Evolutionary conservation across 2,329 filamentous ascomycete species (phyloP).

Genomic region (Alternaria sp.): DNA sequence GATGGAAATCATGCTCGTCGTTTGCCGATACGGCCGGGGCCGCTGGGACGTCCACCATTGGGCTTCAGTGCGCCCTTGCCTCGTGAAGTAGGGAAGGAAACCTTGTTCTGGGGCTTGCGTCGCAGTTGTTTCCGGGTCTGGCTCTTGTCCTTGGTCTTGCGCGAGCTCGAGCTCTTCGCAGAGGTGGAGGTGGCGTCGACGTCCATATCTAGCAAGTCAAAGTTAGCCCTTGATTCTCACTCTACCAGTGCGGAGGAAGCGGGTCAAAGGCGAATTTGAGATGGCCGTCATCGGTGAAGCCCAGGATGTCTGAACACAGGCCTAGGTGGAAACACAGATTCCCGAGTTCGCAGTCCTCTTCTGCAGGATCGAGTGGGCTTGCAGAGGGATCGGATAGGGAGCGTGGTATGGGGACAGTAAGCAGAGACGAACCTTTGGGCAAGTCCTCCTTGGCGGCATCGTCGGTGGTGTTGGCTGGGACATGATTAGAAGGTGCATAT

Average conservation of each 20-base stretch:
- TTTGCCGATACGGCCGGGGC: slow-evolving; percentile 36
- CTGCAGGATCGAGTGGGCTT: slow-evolving; percentile 12
- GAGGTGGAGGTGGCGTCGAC: slow-evolving; percentile 38
- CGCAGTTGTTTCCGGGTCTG: slow-evolving; percentile 45
- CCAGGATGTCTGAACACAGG: slow-evolving; percentile 47
- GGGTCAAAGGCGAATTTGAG: slow-evolving; percentile 48
- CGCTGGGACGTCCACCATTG: slow-evolving; percentile 21
- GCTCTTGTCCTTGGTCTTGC: slow-evolving; percentile 44
- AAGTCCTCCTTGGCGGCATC: slow-evolving; percentile 32
- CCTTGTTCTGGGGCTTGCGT: slow-evolving; percentile 48
- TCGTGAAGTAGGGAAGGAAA: slow-evolving; percentile 44
- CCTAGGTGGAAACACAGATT: slow-evolving; percentile 49
- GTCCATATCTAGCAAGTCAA: slow-evolving; percentile 47
- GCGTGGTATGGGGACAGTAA: slow-evolving; percentile 36
- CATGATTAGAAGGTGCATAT: background rate
- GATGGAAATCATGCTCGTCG: slow-evolving; percentile 27
- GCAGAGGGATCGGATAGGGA: slow-evolving; percentile 26
- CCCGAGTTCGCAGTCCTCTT: slow-evolving; percentile 30
- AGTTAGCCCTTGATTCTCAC: slow-evolving; percentile 45
- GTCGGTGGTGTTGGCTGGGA: slow-evolving; percentile 16
- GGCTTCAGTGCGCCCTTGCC: slow-evolving; percentile 47
- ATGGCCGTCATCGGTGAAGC: slow-evolving; percentile 45
- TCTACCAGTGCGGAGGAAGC: slow-evolving; percentile 38
- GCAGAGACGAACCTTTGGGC: slow-evolving; percentile 41
- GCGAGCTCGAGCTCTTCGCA: slow-evolving; percentile 23